phyloP scores from a whole-genome alignment of 768 basidiomycete species.

The Sarcodon sp. region DNA sequence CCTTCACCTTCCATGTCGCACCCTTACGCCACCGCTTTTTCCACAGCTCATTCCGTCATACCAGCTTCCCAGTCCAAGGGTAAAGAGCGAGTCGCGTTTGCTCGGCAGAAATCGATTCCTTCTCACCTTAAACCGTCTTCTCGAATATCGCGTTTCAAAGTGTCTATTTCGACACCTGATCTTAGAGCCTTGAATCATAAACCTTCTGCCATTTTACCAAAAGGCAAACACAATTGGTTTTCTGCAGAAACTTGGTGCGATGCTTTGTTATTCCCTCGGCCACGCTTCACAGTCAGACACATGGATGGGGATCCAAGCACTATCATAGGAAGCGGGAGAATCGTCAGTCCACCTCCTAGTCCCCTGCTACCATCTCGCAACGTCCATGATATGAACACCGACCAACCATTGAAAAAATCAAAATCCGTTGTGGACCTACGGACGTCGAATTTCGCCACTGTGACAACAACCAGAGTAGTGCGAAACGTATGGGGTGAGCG shows the following conservation, averaged over 20 bases:
- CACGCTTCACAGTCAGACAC: conserved; percentile 40
- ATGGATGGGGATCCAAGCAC: conserved; percentile 20
- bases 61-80: not conserved
- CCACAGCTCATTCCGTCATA: conserved; percentile 2
- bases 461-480: conserved; percentile 19
- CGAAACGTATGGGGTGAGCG: not conserved
- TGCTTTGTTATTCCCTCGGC: conserved; percentile 64
- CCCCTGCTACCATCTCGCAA: conserved; percentile 18
- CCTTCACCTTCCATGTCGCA: conserved; percentile 13
- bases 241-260: conserved; percentile 77
- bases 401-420: conserved; percentile 11
- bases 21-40: conserved; percentile 7
- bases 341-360: conserved; percentile 37
- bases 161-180: conserved; percentile 56
- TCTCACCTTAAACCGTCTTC: conserved; percentile 16
- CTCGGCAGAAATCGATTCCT: conserved; percentile 12
- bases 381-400: not conserved
- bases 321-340: conserved; percentile 13
- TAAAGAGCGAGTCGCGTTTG: conserved; percentile 11
- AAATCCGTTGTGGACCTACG: conserved; percentile 23
- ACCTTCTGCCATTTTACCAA: conserved; percentile 10
- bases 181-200: conserved; percentile 20
- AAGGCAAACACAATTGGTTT: conserved; percentile 50
- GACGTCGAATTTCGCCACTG: conserved; percentile 17
- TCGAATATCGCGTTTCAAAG: conserved; percentile 26